phyloP scores from a whole-genome alignment of 2,329 filamentous ascomycete species.

The Phialophora chinensis region DNA sequence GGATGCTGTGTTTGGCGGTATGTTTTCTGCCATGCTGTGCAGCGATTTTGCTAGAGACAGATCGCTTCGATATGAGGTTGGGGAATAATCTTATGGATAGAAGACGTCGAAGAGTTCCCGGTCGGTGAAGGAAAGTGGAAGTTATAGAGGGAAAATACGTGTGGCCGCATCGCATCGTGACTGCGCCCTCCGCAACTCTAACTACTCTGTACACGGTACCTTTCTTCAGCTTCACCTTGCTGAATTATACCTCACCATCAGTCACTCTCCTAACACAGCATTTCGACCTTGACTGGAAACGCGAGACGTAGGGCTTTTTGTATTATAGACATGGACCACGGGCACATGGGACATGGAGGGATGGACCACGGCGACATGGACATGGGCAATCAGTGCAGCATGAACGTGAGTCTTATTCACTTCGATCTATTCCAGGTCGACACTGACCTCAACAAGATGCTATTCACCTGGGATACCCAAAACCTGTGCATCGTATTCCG shows the following conservation, averaged over 20 bases:
- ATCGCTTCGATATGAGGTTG: neutral
- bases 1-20: slow-evolving; percentile 43
- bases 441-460: slow-evolving; percentile 68
- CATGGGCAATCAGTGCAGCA: slow-evolving; percentile 75
- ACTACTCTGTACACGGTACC: neutral
- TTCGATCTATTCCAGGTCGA: slow-evolving; percentile 1
- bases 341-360: slow-evolving; percentile 39
- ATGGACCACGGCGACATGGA: slow-evolving; percentile 63
- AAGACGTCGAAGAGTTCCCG: neutral
- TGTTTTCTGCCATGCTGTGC: slow-evolving; percentile 50
- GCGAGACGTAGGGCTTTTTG: neutral
- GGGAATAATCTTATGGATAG: neutral
- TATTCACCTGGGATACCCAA: slow-evolving; percentile 93
- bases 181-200: neutral
- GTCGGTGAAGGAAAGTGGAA: neutral
- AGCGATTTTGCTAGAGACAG: neutral
- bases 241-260: neutral
- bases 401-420: slow-evolving; percentile 71
- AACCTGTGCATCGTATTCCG: slow-evolving; percentile 97
- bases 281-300: neutral
- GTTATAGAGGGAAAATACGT: neutral
- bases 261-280: neutral
- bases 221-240: neutral
- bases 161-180: neutral
- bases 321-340: slow-evolving; percentile 15